Base-by-base conservation (phyloP, 495 filamentous ascomycete genomes). In the Penicillium cinerascens region DNA sequence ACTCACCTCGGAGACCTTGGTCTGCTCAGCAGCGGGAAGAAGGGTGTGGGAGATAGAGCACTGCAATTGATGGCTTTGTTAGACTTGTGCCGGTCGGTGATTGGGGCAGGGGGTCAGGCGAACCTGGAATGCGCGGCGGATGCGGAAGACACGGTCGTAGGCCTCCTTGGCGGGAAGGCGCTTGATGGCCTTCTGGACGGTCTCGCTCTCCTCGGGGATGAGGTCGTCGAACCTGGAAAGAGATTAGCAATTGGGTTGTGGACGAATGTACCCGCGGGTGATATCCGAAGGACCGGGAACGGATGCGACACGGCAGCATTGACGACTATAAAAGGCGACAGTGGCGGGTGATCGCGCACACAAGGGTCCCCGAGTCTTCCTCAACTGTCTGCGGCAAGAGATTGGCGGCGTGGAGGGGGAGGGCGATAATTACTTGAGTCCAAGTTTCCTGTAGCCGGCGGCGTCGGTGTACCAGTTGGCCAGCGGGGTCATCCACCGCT, bases 101-200 rank as follows among this genome's bases (percentile, higher is more conserved):
- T 13, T 42, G 27, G 29, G 56, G 22, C 17, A 33, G 29, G 29
- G 48, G 36, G 26, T 27, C 36, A 40, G 51, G 50, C 74, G 39
- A 72, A 91, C 87, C 84, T 97, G 93, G 77, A 92, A 87, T 61
- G 93, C 95, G 70, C 93, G 84, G 70, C 93, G 87, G 70, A 97
- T 83, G 65, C 93, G 91, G 84, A 88, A 97, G 67, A 97, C 84
- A 73, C 93, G 92, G 79, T 98, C 93, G 75, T 97, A 97, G 61
- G 84, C 80, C 64, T 89, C 89, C 81, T 95, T 91, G 56, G 87
- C 80, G 35, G 89, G 82, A 39, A 98, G 87, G 71, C 93, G 91
- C 81, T 87, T 86, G 68, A 98, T 80, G 47, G 93, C 93, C 57
- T 83, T 77, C 70, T 91, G 84, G 62, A 97, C 91, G 25, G 71